phyloP scores from a whole-genome alignment of 352 stramenopile species.

The Phytophthora syringae region DNA sequence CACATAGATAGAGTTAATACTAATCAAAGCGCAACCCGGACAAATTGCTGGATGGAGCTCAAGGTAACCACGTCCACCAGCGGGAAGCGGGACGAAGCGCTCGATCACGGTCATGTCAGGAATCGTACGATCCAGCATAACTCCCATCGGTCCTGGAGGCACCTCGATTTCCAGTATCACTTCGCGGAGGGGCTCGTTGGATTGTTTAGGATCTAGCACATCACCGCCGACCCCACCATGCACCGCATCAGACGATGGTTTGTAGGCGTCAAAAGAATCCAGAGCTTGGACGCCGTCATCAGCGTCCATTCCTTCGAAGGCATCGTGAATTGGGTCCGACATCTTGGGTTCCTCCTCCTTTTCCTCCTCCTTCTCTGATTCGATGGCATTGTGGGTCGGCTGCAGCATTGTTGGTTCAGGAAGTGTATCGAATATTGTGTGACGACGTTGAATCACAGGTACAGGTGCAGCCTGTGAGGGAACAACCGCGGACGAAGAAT shows the following conservation, averaged over 20 bases:
- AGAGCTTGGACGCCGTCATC: slow-evolving; percentile 49
- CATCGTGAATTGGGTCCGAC: slow-evolving; percentile 79
- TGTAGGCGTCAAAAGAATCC: slow-evolving; percentile 46
- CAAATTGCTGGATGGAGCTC: slow-evolving; percentile 84
- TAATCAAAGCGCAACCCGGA: slow-evolving; percentile 77
- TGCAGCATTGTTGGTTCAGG: slow-evolving; percentile 49
- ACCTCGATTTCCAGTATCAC: slow-evolving; percentile 86
- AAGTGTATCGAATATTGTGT: slow-evolving; percentile 68
- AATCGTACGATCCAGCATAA: slow-evolving; percentile 85
- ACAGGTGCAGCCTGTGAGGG: slow-evolving; percentile 21
- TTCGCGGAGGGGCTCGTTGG: slow-evolving; percentile 68
- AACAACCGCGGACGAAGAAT: slow-evolving; percentile 13
- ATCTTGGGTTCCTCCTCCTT: slow-evolving; percentile 38
- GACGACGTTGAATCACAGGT: slow-evolving; percentile 26
- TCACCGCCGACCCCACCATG: slow-evolving; percentile 11
- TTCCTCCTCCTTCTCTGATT: slow-evolving; percentile 35
- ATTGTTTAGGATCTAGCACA: slow-evolving; percentile 25
- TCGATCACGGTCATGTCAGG: slow-evolving; percentile 82
- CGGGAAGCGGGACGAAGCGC: slow-evolving; percentile 73
- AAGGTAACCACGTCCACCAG: slow-evolving; percentile 73
- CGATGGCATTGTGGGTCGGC: slow-evolving; percentile 15
- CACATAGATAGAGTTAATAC: slow-evolving; percentile 79
- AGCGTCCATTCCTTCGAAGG: slow-evolving; percentile 75
- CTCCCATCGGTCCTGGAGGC: slow-evolving; percentile 78
- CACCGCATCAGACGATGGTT: slow-evolving; percentile 31